Conservation (phyloP, 2,329 filamentous ascomycete genomes). For the Neocucurbitaria cava region DNA sequence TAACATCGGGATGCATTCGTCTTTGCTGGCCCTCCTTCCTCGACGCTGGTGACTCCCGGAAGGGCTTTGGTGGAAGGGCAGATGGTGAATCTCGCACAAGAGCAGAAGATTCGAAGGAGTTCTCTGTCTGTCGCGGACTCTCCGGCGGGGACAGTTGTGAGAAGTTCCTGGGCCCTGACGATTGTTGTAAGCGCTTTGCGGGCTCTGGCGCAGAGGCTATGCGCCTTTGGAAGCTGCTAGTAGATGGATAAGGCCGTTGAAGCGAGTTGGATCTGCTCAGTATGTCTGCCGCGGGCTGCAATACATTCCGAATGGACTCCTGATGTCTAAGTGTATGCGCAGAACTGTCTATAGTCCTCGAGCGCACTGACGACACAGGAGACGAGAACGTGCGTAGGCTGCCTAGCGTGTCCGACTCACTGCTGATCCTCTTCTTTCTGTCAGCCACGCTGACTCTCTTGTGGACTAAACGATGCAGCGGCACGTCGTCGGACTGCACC, state of each 20-base stretch:
- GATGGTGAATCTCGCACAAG: slow-evolving; percentile 23
- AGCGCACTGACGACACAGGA: slow-evolving; percentile 35
- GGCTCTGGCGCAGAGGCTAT: slow-evolving; percentile 45
- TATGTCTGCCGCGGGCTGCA: slow-evolving; percentile 45
- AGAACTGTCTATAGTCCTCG: slow-evolving; percentile 37
- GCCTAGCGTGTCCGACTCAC: slow-evolving; percentile 34
- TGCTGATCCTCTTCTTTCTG: slow-evolving; percentile 42
- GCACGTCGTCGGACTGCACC: slow-evolving; percentile 50
- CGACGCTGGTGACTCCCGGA: slow-evolving; percentile 22
- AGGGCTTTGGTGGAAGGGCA: slow-evolving; percentile 22
- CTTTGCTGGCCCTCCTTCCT: slow-evolving; percentile 16
- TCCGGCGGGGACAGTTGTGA: slow-evolving; percentile 30
- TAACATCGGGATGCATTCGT: slow-evolving; percentile 7
- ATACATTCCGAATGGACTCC: slow-evolving; percentile 36
- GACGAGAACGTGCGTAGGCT: slow-evolving; percentile 33
- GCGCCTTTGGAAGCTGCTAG: slow-evolving; percentile 33
- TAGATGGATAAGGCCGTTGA: slow-evolving; percentile 16
- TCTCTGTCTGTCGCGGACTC: slow-evolving; percentile 22
- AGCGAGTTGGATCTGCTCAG: slow-evolving; percentile 39
- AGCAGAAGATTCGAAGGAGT: slow-evolving; percentile 12
- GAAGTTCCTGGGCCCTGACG: slow-evolving; percentile 23
- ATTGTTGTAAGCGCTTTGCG: slow-evolving; percentile 9
- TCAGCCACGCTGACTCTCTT: slow-evolving; percentile 59
- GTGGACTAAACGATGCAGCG: slow-evolving; percentile 58
- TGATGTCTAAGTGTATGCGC: slow-evolving; percentile 41